phyloP scores from a whole-genome alignment of 2,329 filamentous ascomycete genomes.

The Xylaria hypoxylon region DNA sequence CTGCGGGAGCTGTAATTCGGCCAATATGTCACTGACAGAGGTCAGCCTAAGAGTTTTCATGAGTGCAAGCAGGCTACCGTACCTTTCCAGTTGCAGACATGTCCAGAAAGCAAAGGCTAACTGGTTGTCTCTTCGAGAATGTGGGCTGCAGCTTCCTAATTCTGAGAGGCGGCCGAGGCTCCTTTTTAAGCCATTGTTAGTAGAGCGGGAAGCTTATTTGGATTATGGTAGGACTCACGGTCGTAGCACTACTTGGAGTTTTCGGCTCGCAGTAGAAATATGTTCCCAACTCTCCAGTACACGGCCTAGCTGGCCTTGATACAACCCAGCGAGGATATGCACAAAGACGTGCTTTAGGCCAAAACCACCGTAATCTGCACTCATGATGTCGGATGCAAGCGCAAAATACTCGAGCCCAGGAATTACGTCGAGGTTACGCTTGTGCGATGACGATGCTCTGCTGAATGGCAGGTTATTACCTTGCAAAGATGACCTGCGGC shows the following conservation, averaged over 20 bases:
- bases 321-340: slow-evolving; percentile 85
- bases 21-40: slow-evolving; percentile 81
- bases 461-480: slow-evolving; percentile 47
- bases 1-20: slow-evolving; percentile 77
- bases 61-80: slow-evolving; percentile 29
- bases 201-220: slow-evolving; percentile 13
- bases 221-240: slow-evolving; percentile 66
- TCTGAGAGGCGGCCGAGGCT: slow-evolving; percentile 62
- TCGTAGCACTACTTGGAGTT: slow-evolving; percentile 78
- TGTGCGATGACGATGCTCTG: slow-evolving; percentile 48
- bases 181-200: slow-evolving; percentile 49
- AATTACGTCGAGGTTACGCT: slow-evolving; percentile 82
- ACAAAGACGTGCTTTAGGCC: slow-evolving; percentile 88
- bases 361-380: slow-evolving; percentile 81
- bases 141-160: slow-evolving; percentile 49
- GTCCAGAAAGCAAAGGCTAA: slow-evolving; percentile 89
- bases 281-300: slow-evolving; percentile 84
- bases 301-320: slow-evolving; percentile 87
- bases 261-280: slow-evolving; percentile 67
- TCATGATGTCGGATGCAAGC: slow-evolving; percentile 86
- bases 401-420: slow-evolving; percentile 93
- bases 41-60: slow-evolving; percentile 36
- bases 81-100: slow-evolving; percentile 92
- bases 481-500: slow-evolving; percentile 66
- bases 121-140: slow-evolving; percentile 68